Conservation (phyloP, 768 basidiomycete genomes). For the Suillus bovinus region DNA sequence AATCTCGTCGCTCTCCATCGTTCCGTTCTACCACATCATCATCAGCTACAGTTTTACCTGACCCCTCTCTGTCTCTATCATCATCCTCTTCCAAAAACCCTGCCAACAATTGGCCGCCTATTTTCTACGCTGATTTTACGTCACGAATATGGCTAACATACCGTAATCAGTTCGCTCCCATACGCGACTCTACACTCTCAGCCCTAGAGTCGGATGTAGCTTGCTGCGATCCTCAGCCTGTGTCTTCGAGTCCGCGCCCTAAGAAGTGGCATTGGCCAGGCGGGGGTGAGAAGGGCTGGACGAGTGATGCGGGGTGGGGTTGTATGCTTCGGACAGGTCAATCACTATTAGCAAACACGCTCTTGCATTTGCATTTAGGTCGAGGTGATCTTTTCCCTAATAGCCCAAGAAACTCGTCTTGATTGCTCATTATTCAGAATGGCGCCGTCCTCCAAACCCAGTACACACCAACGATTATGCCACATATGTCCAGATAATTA, state of each 20-base stretch:
- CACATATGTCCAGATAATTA: constrained; percentile 86
- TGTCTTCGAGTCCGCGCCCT: constrained; percentile 42
- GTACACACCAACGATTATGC: constrained; percentile 68
- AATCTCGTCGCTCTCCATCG: constrained; percentile 43
- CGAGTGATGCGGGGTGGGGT: constrained; percentile 86
- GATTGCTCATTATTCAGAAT: constrained; percentile 51
- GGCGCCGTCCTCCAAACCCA: constrained; percentile 72
- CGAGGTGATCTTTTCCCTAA: constrained; percentile 46
- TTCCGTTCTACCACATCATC: constrained; percentile 47
- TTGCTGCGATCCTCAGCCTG: constrained; percentile 33
- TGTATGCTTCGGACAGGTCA: constrained; percentile 92
- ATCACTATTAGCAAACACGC: constrained; percentile 75
- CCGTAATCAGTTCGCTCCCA: constrained; percentile 82
- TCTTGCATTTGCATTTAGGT: constrained; percentile 76
- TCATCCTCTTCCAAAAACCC: constrained; percentile 31
- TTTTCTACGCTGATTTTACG: constrained; percentile 88
- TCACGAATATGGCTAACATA: constrained; percentile 92
- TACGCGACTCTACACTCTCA: constrained; percentile 60
- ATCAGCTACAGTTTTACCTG: constrained; percentile 30
- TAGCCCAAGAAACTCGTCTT: constrained; percentile 14
- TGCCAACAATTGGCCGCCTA: constrained; percentile 65
- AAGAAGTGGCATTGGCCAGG: constrained; percentile 65
- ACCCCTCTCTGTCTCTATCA: constrained; percentile 37
- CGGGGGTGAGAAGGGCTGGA: constrained; percentile 75
- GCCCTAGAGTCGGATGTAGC: constrained; percentile 40